Conservation (phyloP, 768 basidiomycete species). For the Boletus patriciae region DNA sequence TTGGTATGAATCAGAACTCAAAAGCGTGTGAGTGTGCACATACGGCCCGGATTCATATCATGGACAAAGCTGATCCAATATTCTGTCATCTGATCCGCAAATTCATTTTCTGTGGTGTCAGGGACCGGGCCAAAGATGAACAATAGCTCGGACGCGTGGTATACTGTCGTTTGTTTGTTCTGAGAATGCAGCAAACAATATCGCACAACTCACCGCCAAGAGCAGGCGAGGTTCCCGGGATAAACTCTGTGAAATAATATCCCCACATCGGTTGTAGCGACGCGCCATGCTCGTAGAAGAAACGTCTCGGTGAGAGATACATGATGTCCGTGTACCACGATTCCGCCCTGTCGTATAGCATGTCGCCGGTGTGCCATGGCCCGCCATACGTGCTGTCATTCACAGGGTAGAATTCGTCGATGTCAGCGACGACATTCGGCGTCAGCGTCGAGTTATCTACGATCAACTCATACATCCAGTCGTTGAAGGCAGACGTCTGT, state of each 20-base stretch:
- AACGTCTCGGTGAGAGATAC: constrained; percentile 51
- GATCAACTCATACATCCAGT: constrained; percentile 49
- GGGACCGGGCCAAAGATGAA: constrained; percentile 42
- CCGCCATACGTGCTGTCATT: constrained; percentile 49
- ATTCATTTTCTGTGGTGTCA: constrained; percentile 41
- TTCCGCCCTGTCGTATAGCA: constrained; percentile 54
- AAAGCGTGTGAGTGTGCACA: constrained; percentile 16
- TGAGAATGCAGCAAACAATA: not conserved
- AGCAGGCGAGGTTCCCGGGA: constrained; percentile 50
- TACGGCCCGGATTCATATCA: constrained; percentile 57
- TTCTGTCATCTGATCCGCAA: constrained; percentile 49
- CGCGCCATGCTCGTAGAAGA: constrained; percentile 51
- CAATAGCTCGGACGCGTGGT: constrained; percentile 14
- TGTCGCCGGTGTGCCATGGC: constrained; percentile 59
- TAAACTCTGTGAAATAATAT: constrained; percentile 57
- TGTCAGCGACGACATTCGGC: constrained; percentile 37
- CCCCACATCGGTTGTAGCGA: constrained; percentile 49
- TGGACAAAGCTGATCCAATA: constrained; percentile 58
- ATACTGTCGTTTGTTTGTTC: constrained; percentile 11
- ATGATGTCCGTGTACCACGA: constrained; percentile 62
- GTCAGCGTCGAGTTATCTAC: constrained; percentile 45
- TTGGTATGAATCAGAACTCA: not conserved
- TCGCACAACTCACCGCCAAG: constrained; percentile 44
- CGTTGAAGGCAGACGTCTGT: constrained; percentile 45
- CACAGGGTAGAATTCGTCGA: constrained; percentile 45